A percentile compares a stretch with the other conserved stretches of the same genome.
These are phyloP conservation scores for Turritis glabra DNA, from an alignment of 345 rosid genomes.

Conservation along the genomic window DNA sequence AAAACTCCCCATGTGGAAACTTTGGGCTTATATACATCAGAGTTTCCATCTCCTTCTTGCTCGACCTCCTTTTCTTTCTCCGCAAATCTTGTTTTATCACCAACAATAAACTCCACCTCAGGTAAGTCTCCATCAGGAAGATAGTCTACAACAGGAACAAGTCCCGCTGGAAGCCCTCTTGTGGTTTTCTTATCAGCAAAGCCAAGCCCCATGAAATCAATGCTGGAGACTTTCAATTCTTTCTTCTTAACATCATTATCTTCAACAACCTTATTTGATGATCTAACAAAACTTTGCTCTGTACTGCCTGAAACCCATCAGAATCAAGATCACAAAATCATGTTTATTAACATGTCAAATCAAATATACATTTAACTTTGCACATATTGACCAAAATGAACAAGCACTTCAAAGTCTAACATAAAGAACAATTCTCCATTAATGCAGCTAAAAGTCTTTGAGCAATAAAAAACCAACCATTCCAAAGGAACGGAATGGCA, in stretches of 20 bases:
- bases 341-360: constrained; percentile 1
- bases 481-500: not conserved
- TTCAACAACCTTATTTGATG: constrained; percentile 32
- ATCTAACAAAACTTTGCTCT: constrained; percentile 36
- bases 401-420: not conserved
- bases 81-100: constrained; percentile 62
- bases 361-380: not conserved
- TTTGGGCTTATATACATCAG: constrained; percentile 73
- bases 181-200: constrained; percentile 76
- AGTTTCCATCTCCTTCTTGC: constrained; percentile 43
- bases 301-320: constrained; percentile 45
- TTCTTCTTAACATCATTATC: constrained; percentile 40
- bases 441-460: not conserved
- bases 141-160: constrained; percentile 59
- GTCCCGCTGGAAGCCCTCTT: constrained; percentile 76
- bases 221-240: constrained; percentile 57
- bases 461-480: not conserved
- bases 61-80: constrained; percentile 42
- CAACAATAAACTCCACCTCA: constrained; percentile 86
- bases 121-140: constrained; percentile 62
- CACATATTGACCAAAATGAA: not conserved
- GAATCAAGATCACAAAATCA: constrained; percentile 26
- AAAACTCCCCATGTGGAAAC: constrained; percentile 95
- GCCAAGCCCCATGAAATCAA: constrained; percentile 78
- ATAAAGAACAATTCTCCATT: not conserved